These are phyloP conservation scores for Lichenothelia convexa DNA, from an alignment of 495 filamentous ascomycete genomes.

Conservation along the genomic window DNA sequence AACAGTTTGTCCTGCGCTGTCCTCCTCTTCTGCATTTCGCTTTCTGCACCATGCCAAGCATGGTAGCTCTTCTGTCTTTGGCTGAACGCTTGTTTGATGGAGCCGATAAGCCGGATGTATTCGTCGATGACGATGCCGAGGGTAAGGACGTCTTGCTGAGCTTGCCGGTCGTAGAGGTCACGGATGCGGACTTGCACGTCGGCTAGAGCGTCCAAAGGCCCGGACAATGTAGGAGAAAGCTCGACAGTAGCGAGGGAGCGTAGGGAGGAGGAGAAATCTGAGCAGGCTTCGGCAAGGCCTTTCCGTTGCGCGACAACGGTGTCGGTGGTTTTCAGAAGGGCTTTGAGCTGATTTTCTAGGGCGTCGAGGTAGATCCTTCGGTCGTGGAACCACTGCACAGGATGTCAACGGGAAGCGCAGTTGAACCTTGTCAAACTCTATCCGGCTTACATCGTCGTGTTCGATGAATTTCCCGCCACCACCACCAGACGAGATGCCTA, in stretches of 20 bases:
- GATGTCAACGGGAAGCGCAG: background rate
- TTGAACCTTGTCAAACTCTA: slow-evolving; percentile 4
- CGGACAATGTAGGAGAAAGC: slow-evolving; percentile 71
- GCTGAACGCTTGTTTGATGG: slow-evolving; percentile 75
- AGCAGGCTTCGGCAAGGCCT: slow-evolving; percentile 77
- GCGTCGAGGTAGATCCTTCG: slow-evolving; percentile 86
- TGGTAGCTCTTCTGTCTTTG: slow-evolving; percentile 93
- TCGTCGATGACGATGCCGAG: slow-evolving; percentile 95
- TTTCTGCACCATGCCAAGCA: slow-evolving; percentile 76
- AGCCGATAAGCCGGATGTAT: slow-evolving; percentile 89
- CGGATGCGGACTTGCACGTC: slow-evolving; percentile 84
- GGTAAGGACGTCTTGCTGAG: slow-evolving; percentile 90
- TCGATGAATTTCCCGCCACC: slow-evolving; percentile 80
- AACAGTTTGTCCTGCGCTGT: slow-evolving; percentile 77
- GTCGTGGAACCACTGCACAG: slow-evolving; percentile 76
- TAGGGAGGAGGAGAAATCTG: slow-evolving; percentile 81
- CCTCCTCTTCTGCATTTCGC: slow-evolving; percentile 73
- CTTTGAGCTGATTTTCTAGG: slow-evolving; percentile 85
- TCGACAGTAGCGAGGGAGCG: slow-evolving; percentile 78
- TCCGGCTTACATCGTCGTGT: slow-evolving; percentile 74
- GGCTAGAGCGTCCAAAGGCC: slow-evolving; percentile 72
- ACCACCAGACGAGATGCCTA: slow-evolving; percentile 58
- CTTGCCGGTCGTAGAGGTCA: slow-evolving; percentile 90
- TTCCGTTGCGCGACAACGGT: slow-evolving; percentile 80
- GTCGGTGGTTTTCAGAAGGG: slow-evolving; percentile 83